Evolutionary conservation across 2,329 filamentous ascomycete genomes (phyloP).

Genomic region (Didymella pinodella): DNA sequence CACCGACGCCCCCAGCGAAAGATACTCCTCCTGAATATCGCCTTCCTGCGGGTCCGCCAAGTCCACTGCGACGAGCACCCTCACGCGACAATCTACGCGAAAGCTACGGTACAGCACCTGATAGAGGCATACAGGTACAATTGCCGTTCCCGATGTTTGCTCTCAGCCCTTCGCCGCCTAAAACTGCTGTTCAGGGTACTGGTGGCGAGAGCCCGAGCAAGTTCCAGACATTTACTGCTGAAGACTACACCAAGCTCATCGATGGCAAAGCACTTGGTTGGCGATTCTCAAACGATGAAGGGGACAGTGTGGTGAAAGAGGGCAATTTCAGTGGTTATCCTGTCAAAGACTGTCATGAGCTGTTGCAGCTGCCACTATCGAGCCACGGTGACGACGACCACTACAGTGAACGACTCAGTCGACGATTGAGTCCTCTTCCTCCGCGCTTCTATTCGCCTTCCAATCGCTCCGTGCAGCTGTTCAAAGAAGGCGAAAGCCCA

Average conservation of each 20-base stretch:
- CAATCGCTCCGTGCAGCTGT: conserved; percentile 26
- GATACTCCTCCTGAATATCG: conserved; percentile 51
- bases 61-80: conserved; percentile 31
- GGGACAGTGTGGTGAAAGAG: conserved; percentile 18
- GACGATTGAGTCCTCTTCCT: conserved; percentile 23
- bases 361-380: conserved; percentile 19
- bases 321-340: conserved; percentile 22
- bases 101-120: conserved; percentile 21
- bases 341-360: conserved; percentile 8
- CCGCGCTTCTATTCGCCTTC: conserved; percentile 47
- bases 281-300: conserved; percentile 21
- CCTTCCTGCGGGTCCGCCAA: conserved; percentile 14
- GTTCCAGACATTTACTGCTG: conserved; percentile 32
- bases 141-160: conserved; percentile 29
- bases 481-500: conserved; percentile 34
- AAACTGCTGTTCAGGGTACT: conserved; percentile 18
- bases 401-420: conserved; percentile 13
- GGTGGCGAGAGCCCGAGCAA: conserved; percentile 36
- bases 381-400: conserved; percentile 30
- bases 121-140: conserved; percentile 18
- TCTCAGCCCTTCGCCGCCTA: conserved; percentile 23
- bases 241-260: conserved; percentile 43
- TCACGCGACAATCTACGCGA: conserved; percentile 27
- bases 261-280: conserved; percentile 32
- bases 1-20: conserved; percentile 56